These are phyloP conservation scores for Cyberlindnera maclurae DNA, from an alignment of 805 yeast species.

Conservation along the genomic window DNA sequence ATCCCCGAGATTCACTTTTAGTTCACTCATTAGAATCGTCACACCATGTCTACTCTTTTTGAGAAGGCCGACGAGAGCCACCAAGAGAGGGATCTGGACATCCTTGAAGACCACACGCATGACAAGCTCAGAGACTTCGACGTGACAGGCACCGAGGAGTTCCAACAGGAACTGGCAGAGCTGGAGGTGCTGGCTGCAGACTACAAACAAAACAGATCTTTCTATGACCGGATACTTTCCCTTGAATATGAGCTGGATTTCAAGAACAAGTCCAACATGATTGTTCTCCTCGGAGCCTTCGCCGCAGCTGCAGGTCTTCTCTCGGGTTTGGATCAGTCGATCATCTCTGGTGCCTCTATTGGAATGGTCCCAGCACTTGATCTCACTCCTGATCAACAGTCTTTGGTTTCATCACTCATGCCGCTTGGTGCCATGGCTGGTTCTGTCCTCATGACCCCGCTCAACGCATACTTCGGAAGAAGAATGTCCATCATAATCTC, in stretches of 20 bases:
- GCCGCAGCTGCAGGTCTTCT: slow-evolving; percentile 60
- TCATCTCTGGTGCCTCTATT: slow-evolving; percentile 56
- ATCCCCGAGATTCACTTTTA: no score
- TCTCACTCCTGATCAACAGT: slow-evolving; percentile 36
- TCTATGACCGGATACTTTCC: slow-evolving; percentile 30
- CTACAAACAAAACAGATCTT: slow-evolving; percentile 26
- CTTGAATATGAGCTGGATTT: slow-evolving; percentile 36
- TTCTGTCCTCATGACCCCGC: slow-evolving; percentile 50
- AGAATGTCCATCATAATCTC: slow-evolving; percentile 47
- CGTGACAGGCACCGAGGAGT: slow-evolving; percentile 25
- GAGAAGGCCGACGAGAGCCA: neutral
- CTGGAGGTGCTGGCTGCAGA: slow-evolving; percentile 25
- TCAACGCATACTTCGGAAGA: slow-evolving; percentile 50
- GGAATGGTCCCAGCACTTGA: slow-evolving; percentile 39
- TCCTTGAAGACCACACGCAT: slow-evolving; percentile 9
- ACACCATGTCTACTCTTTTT: no score
- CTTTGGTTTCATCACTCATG: slow-evolving; percentile 52
- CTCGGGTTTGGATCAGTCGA: slow-evolving; percentile 62
- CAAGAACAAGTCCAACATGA: slow-evolving; percentile 39
- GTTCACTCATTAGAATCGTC: no score
- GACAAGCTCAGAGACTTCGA: slow-evolving; percentile 12
- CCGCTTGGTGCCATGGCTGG: slow-evolving; percentile 69
- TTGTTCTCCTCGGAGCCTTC: slow-evolving; percentile 43
- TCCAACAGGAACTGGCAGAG: slow-evolving; percentile 32
- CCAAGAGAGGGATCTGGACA: neutral